Evolutionary conservation across 768 basidiomycete genomes (phyloP).

Genomic region (Suillus placidus): DNA sequence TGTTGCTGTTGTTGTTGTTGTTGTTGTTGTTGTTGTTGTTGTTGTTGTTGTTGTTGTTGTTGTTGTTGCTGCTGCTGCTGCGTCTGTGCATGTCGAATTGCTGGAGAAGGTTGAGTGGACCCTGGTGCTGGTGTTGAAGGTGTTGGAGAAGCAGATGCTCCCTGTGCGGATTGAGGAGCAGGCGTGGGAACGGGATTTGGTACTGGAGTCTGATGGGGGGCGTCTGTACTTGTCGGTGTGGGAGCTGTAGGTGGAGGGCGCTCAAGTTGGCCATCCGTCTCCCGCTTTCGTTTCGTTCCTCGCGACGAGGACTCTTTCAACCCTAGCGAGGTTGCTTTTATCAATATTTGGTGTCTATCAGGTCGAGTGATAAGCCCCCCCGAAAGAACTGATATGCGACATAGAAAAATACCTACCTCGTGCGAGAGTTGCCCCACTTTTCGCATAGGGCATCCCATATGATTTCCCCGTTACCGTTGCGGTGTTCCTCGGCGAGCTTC

Average conservation of each 20-base stretch:
- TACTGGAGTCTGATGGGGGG: slow-evolving; percentile 28
- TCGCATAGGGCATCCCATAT: slow-evolving; percentile 81
- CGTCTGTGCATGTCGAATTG: slow-evolving; percentile 33
- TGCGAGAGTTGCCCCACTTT: slow-evolving; percentile 73
- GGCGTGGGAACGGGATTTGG: slow-evolving; percentile 36
- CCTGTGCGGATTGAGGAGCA: slow-evolving; percentile 27
- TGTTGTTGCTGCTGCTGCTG: slow-evolving; percentile 24
- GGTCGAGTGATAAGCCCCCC: background rate
- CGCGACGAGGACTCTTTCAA: slow-evolving; percentile 75
- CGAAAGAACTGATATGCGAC: background rate
- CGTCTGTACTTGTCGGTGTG: slow-evolving; percentile 21
- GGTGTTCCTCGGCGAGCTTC: slow-evolving; percentile 70
- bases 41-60: slow-evolving; percentile 22
- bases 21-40: slow-evolving; percentile 21
- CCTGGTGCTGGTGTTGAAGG: slow-evolving; percentile 34
- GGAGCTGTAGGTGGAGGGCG: slow-evolving; percentile 26
- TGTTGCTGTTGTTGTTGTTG: slow-evolving; percentile 20
- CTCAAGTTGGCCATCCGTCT: slow-evolving; percentile 39
- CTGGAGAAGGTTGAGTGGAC: slow-evolving; percentile 39
- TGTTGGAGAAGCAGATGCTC: slow-evolving; percentile 36
- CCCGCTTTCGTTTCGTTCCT: slow-evolving; percentile 62
- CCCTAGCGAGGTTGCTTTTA: slow-evolving; percentile 78
- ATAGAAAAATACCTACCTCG: slow-evolving; percentile 51
- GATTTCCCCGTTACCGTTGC: slow-evolving; percentile 48
- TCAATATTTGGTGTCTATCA: slow-evolving; percentile 75